These are phyloP conservation scores for Bacidia rubella DNA, from an alignment of 495 filamentous ascomycete species.

Conservation along the genomic window DNA sequence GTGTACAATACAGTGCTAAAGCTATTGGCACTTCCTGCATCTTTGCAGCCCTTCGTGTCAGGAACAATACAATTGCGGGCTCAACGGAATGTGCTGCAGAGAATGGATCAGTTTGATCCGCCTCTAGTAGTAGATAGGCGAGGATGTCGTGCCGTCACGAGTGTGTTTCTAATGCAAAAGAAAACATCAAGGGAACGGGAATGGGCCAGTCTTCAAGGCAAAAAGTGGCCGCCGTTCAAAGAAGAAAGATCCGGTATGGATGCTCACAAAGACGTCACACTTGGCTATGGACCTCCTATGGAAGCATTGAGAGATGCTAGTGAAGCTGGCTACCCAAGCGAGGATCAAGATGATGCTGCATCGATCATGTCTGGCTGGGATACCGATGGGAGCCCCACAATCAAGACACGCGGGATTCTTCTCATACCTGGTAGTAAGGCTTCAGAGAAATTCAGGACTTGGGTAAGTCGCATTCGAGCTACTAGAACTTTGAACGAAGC, in stretches of 20 bases:
- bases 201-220: slow-evolving; percentile 44
- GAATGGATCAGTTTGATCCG: slow-evolving; percentile 45
- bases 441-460: slow-evolving; percentile 24
- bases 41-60: slow-evolving; percentile 34
- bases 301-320: slow-evolving; percentile 43
- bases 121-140: slow-evolving; percentile 41
- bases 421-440: too few species aligned
- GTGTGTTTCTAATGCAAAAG: slow-evolving; percentile 47
- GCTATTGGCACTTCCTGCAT: slow-evolving; percentile 40
- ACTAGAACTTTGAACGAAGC: slow-evolving; percentile 60
- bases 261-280: slow-evolving; percentile 38
- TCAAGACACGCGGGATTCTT: slow-evolving; percentile 41
- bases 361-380: slow-evolving; percentile 52
- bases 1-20: slow-evolving; percentile 40
- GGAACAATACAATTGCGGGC: slow-evolving; percentile 40
- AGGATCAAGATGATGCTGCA: slow-evolving; percentile 43
- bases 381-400: slow-evolving; percentile 53
- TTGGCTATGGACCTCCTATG: slow-evolving; percentile 43
- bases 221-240: slow-evolving; percentile 63
- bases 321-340: slow-evolving; percentile 47
- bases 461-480: slow-evolving; percentile 48
- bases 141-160: slow-evolving; percentile 48
- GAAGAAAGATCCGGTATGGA: slow-evolving; percentile 46
- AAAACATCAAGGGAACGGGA: slow-evolving; percentile 47
- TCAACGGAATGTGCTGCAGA: slow-evolving; percentile 47